Conservation (phyloP, 192 early-diverging fungal genomes). For the Coemansia erecta region DNA sequence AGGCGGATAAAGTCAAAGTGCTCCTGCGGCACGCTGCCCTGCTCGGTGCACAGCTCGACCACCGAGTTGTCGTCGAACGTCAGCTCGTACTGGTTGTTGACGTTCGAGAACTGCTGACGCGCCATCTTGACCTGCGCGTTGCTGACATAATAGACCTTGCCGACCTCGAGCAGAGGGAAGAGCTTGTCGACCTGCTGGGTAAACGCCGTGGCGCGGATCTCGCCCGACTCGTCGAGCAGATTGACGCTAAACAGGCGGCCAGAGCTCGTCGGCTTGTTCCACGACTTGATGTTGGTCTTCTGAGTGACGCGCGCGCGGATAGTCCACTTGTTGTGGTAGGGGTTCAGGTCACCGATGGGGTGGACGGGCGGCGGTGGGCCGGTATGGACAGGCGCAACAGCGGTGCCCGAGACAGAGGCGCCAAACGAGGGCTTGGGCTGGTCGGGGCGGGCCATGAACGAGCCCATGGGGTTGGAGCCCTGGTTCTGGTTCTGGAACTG, state of each 20-base stretch:
- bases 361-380: slow-evolving; percentile 29
- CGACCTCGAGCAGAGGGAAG: slow-evolving; percentile 75
- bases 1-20: slow-evolving; percentile 72
- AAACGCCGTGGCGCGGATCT: slow-evolving; percentile 94
- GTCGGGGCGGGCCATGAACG: slow-evolving; percentile 45
- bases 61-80: slow-evolving; percentile 68
- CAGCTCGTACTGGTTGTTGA: slow-evolving; percentile 93
- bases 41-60: slow-evolving; percentile 58
- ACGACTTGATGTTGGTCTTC: slow-evolving; percentile 81
- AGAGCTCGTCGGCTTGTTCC: slow-evolving; percentile 72
- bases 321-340: slow-evolving; percentile 94
- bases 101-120: slow-evolving; percentile 75
- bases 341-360: slow-evolving; percentile 74
- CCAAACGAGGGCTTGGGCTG: slow-evolving; percentile 26
- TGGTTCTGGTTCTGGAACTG: slow-evolving; percentile 34
- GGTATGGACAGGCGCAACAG: slow-evolving; percentile 37
- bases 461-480: not conserved
- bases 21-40: slow-evolving; percentile 35
- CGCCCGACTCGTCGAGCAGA: slow-evolving; percentile 84
- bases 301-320: slow-evolving; percentile 86
- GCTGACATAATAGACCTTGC: slow-evolving; percentile 81
- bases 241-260: slow-evolving; percentile 89
- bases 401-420: not conserved
- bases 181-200: slow-evolving; percentile 79
- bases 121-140: slow-evolving; percentile 80